Base-by-base conservation (phyloP, 106 monocot genomes). In the Posidonia australis region DNA sequence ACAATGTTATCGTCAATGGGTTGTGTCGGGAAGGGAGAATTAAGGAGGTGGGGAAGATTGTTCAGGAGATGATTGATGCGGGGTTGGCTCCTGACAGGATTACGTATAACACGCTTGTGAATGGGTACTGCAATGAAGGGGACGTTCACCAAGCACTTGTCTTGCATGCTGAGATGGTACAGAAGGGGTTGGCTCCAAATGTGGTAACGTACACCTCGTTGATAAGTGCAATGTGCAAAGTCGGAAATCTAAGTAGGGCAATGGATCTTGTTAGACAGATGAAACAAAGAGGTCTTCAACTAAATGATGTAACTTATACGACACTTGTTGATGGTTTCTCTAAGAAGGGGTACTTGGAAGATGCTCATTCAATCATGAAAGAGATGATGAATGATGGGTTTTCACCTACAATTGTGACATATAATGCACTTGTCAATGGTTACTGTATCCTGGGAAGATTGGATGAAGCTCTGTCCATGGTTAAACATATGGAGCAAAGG, bases 371-470 rank as follows among this genome's bases (percentile, higher is more conserved):
- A 54, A 64, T 82, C 18, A 63, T 86, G 62, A 76, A 80, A 56
- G 83, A 93, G 70, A 93, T 93, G 85, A 70, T 68, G 60, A 68
- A 58, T 46, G 65, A 65, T 59, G 77, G 86, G 0, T 70, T 89
- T 71, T 43, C 18, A 20, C 79, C 79, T 26, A 79, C 89, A 4
- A 63, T 84, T 28, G 73, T 74, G 24, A 28, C 81, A 26, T 93
- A 84, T 26, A 93, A 93, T 83, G 81, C 83, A 43, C 77, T 93
- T 45, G 75, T 84, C 57, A 89, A 89, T 76, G 93, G 93, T 45
- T 84, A 89, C 64, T 83, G 81, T 64, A 29, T 45, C 2, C 44
- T 77, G 27, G 83, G 83, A 44, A 89, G 77, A 66, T 70, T 83
- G 49, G 72, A 83, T 41, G 73, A 83, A 65, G 85, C 79, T 12